A percentile compares a stretch with the other conserved stretches of the same genome.
Conservation (phyloP, 257 asterid genomes). For the Phtheirospermum japonicum region DNA sequence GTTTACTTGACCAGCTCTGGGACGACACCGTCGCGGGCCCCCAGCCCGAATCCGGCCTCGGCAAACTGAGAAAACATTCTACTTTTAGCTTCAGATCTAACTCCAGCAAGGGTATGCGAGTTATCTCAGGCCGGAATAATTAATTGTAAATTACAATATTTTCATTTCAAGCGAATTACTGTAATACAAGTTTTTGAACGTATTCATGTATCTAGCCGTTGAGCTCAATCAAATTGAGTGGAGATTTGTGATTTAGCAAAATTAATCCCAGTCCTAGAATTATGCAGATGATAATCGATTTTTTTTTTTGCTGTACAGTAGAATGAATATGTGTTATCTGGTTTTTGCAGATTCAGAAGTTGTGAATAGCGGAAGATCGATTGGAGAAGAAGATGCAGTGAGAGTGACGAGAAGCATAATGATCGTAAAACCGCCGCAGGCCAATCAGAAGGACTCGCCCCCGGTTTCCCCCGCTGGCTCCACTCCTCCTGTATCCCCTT, state of each 20-base stretch:
- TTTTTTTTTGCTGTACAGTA: not conserved
- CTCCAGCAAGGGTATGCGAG: conserved; percentile 78
- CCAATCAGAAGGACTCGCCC: conserved; percentile 63
- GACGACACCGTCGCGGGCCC: conserved; percentile 94
- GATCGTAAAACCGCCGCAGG: conserved; percentile 70
- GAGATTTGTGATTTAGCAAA: not conserved
- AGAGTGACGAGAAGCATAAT: conserved; percentile 90
- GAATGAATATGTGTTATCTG: not conserved
- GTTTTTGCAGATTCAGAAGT: conserved; percentile 44
- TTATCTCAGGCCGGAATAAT: conserved; percentile 29
- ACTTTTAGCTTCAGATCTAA: conserved; percentile 55
- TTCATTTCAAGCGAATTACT: too few species aligned
- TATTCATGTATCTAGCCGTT: too few species aligned
- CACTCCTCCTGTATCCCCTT: conserved; percentile 93
- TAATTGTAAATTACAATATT: not conserved
- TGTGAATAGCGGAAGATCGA: conserved; percentile 35
- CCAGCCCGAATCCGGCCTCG: conserved; percentile 79
- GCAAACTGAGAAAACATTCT: conserved; percentile 68
- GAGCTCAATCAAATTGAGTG: not conserved
- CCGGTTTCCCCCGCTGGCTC: conserved; percentile 82
- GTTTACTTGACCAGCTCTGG: conserved; percentile 88
- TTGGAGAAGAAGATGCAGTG: conserved; percentile 47
- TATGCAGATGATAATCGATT: not conserved
- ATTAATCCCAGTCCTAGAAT: not conserved
- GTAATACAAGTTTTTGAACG: too few species aligned